Evolutionary conservation across 345 rosid genomes (phyloP).

Genomic region (Turnera subulata): DNA sequence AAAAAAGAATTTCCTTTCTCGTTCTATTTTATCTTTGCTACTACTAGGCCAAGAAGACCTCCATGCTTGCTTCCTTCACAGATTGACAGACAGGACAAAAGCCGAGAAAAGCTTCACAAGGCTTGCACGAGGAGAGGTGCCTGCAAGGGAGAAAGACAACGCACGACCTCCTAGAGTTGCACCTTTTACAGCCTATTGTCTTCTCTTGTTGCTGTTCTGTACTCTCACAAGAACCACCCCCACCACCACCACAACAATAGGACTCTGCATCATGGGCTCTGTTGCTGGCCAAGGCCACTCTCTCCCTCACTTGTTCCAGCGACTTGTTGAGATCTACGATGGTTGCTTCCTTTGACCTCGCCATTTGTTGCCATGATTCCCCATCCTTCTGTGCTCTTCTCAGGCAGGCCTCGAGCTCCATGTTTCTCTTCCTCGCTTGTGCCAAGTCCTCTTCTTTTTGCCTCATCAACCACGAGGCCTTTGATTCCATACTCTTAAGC

Average conservation of each 20-base stretch:
- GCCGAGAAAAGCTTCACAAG: slow-evolving; percentile 42
- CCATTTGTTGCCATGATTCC: slow-evolving; percentile 57
- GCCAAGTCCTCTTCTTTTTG: slow-evolving; percentile 64
- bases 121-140: slow-evolving; percentile 58
- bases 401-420: slow-evolving; percentile 55
- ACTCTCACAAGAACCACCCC: background rate
- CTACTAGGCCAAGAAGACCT: too few species aligned
- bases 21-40: too few species aligned
- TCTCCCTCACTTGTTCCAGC: slow-evolving; percentile 28
- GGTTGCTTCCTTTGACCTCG: slow-evolving; percentile 56
- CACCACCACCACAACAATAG: slow-evolving; percentile 1
- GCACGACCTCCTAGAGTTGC: slow-evolving; percentile 35
- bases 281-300: slow-evolving; percentile 3
- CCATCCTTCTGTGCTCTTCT: slow-evolving; percentile 50
- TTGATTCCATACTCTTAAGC: slow-evolving; percentile 36
- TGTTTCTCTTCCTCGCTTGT: slow-evolving; percentile 38
- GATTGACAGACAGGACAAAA: slow-evolving; percentile 54
- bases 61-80: slow-evolving; percentile 50
- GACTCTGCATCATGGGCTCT: slow-evolving; percentile 17
- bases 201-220: background rate
- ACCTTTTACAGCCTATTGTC: slow-evolving; percentile 16
- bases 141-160: slow-evolving; percentile 57
- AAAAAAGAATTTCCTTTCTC: too few species aligned
- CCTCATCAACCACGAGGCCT: slow-evolving; percentile 33
- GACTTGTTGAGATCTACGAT: slow-evolving; percentile 39